Percentiles rank a stretch among this genome's conserved stretches.
Conservation (phyloP, 2,329 filamentous ascomycete genomes). For the Capronia americana region DNA sequence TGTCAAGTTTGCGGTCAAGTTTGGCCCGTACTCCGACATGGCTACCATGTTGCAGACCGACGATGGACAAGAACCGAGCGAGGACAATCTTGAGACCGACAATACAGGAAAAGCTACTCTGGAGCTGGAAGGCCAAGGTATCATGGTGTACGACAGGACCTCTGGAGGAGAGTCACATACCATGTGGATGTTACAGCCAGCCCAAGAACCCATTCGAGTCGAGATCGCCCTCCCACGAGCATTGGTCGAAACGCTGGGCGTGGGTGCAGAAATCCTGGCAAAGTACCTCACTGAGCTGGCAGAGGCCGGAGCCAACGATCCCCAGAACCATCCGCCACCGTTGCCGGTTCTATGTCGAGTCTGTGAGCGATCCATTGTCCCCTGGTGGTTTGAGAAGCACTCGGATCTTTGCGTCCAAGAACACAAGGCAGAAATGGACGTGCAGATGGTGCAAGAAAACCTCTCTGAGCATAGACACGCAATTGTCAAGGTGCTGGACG, state of each 20-base stretch:
- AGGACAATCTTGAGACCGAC: conserved; percentile 44
- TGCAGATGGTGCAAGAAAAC: conserved; percentile 92
- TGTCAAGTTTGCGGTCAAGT: conserved; percentile 76
- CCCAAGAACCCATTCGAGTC: conserved; percentile 84
- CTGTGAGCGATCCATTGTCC: conserved; percentile 94
- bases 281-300: conserved; percentile 90
- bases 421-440: conserved; percentile 95
- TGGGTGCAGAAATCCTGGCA: conserved; percentile 91
- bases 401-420: conserved; percentile 95
- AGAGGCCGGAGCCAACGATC: conserved; percentile 78
- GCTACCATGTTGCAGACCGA: conserved; percentile 48
- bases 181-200: conserved; percentile 99
- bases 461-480: conserved; percentile 90
- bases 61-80: conserved; percentile 41
- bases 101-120: conserved; percentile 53
- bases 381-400: conserved; percentile 99
- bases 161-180: conserved; percentile 82
- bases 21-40: conserved; percentile 73
- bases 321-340: conserved; percentile 78
- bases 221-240: conserved; percentile 91
- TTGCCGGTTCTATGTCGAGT: conserved; percentile 91
- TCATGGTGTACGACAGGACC: conserved; percentile 93
- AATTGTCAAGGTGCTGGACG: conserved; percentile 94
- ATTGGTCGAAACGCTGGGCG: conserved; percentile 90
- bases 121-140: conserved; percentile 92